These are phyloP conservation scores for Thinopyrum obtusiflorum DNA, from an alignment of 202 grass and related monocot species.

Conservation along the genomic window DNA sequence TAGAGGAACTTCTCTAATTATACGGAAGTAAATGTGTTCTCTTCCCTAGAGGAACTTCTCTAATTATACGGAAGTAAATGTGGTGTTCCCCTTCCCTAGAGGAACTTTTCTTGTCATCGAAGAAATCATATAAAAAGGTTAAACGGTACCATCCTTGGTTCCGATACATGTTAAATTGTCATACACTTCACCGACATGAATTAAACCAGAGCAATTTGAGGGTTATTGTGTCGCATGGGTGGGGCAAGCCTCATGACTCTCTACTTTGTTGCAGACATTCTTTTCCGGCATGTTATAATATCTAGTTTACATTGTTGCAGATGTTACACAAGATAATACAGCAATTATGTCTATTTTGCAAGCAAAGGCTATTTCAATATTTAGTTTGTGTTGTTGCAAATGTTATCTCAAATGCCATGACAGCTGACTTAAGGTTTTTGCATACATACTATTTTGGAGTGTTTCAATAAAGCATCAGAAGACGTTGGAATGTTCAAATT, in stretches of 20 bases:
- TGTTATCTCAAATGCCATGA: background rate
- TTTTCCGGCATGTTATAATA: background rate
- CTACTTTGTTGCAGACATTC: background rate
- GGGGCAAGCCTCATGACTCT: background rate
- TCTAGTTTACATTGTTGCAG: background rate
- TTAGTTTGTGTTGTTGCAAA: background rate
- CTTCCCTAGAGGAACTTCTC: background rate
- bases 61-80: background rate
- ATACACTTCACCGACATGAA: background rate
- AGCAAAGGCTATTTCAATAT: background rate
- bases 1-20: background rate
- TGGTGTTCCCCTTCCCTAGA: background rate
- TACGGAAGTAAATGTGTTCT: background rate
- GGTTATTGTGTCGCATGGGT: background rate
- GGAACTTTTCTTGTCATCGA: background rate
- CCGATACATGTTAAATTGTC: background rate
- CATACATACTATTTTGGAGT: background rate
- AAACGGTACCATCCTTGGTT: background rate
- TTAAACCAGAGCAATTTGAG: background rate
- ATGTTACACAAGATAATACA: background rate
- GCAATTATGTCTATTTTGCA: background rate
- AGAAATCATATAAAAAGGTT: background rate
- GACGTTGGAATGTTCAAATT: background rate
- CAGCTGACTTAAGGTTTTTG: background rate
- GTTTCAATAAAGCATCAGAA: background rate